Evolutionary conservation across 2,329 filamentous ascomycete genomes (phyloP).

Genomic region (Pleurostoma richardsiae): DNA sequence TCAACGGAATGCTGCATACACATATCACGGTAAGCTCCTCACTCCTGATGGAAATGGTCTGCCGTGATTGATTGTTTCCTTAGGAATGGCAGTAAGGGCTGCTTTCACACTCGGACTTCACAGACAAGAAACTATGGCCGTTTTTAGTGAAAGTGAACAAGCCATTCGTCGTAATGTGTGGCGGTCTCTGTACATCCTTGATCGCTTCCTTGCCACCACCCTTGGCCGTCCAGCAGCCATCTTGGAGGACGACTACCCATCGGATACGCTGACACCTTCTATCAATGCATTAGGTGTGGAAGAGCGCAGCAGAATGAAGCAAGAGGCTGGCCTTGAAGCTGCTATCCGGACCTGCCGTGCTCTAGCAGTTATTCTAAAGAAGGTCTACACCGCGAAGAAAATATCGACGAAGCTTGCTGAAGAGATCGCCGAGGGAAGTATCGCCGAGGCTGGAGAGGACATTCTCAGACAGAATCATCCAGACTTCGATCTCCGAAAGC

Average conservation of each 20-base stretch:
- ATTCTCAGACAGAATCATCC: too few relatives aligned
- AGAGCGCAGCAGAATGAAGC: neutral
- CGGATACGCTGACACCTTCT: constrained; percentile 31
- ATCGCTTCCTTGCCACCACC: constrained; percentile 57
- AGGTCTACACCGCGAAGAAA: constrained; percentile 54
- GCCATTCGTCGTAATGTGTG: constrained; percentile 52
- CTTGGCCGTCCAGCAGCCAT: constrained; percentile 59
- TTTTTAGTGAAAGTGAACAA: constrained; percentile 43
- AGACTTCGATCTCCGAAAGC: too few relatives aligned
- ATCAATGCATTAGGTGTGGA: too few relatives aligned
- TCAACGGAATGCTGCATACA: constrained; percentile 58
- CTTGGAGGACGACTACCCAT: constrained; percentile 56
- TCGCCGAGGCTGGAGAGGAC: too few relatives aligned
- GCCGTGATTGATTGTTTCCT: neutral
- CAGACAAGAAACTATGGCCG: constrained; percentile 50
- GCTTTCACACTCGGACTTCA: constrained; percentile 60
- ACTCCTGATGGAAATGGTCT: too few relatives aligned
- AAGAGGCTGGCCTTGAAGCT: constrained; percentile 38
- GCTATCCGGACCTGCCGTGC: constrained; percentile 52
- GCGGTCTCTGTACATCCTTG: constrained; percentile 60
- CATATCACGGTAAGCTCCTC: constrained; percentile 47
- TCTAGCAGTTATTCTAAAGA: constrained; percentile 53
- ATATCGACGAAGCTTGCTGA: constrained; percentile 53
- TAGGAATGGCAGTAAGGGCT: constrained; percentile 59
- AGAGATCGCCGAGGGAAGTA: constrained; percentile 37